These are phyloP conservation scores for Chionographis japonica DNA, from an alignment of 106 monocot genomes.

Conservation along the genomic window DNA sequence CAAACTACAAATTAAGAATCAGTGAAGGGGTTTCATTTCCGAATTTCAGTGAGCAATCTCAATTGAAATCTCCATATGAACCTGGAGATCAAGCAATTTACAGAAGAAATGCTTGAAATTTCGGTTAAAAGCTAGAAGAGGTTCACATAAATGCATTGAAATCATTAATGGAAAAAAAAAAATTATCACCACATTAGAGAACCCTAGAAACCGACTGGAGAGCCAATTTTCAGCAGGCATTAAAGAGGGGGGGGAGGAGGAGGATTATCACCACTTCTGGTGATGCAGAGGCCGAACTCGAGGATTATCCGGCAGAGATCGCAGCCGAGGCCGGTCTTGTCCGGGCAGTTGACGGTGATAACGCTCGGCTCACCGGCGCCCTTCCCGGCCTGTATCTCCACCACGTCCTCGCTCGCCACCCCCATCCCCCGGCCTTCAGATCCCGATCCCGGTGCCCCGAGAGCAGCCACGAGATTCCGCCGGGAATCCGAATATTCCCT, in stretches of 20 bases:
- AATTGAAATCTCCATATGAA: no score
- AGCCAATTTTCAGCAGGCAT: neutral
- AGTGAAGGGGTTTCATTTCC: no score
- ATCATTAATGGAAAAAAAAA: no score
- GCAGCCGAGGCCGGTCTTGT: slow-evolving; percentile 80
- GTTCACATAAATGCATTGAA: no score
- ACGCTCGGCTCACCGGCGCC: slow-evolving; percentile 50
- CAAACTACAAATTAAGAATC: no score
- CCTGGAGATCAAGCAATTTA: no score
- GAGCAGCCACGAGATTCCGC: slow-evolving; percentile 6
- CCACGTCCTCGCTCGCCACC: slow-evolving; percentile 52
- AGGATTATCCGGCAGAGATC: slow-evolving; percentile 78
- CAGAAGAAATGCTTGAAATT: no score
- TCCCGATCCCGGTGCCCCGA: slow-evolving; percentile 10
- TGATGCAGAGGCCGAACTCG: slow-evolving; percentile 86
- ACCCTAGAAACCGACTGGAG: neutral
- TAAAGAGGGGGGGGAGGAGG: neutral
- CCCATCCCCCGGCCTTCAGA: slow-evolving; percentile 32
- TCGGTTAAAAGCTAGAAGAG: no score
- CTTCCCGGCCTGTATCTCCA: slow-evolving; percentile 61
- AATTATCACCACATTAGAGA: neutral
- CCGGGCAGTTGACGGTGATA: slow-evolving; percentile 86
- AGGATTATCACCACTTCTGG: slow-evolving; percentile 46
- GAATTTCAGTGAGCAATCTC: no score
- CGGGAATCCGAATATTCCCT: neutral